These are phyloP conservation scores for Neopestalotiopsis rosae DNA, from an alignment of 2,329 filamentous ascomycete species.

Conservation along the genomic window DNA sequence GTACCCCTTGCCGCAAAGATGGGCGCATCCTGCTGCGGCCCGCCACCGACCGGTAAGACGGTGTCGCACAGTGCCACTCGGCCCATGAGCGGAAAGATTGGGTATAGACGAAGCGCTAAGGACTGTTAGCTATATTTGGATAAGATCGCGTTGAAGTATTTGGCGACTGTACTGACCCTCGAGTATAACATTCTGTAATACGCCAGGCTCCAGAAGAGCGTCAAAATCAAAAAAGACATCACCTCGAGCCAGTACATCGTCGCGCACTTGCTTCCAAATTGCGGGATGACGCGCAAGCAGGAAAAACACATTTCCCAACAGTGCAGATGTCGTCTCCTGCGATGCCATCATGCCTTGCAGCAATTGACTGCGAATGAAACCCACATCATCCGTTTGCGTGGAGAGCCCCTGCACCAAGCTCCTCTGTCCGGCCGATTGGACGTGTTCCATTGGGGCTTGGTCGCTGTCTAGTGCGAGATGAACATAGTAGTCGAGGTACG, in stretches of 20 bases:
- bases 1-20: constrained; percentile 16
- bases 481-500: constrained; percentile 2
- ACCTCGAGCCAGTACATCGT: not conserved
- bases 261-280: not conserved
- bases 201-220: not conserved
- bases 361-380: constrained; percentile 14
- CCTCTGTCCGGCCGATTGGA: not conserved
- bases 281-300: not conserved
- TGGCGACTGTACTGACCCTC: not conserved
- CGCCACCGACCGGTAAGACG: constrained; percentile 16
- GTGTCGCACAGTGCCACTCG: constrained; percentile 19
- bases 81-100: constrained; percentile 14
- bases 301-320: constrained; percentile 3
- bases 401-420: not conserved
- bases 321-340: constrained; percentile 19
- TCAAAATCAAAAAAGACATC: not conserved
- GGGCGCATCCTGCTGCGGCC: constrained; percentile 13
- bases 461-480: not conserved
- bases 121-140: not conserved
- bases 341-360: constrained; percentile 23
- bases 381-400: not conserved
- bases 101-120: not conserved
- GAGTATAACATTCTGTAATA: not conserved
- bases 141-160: too few relatives aligned
- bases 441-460: not conserved